Conservation (phyloP, 257 asterid genomes). For the Plantago elongata region DNA sequence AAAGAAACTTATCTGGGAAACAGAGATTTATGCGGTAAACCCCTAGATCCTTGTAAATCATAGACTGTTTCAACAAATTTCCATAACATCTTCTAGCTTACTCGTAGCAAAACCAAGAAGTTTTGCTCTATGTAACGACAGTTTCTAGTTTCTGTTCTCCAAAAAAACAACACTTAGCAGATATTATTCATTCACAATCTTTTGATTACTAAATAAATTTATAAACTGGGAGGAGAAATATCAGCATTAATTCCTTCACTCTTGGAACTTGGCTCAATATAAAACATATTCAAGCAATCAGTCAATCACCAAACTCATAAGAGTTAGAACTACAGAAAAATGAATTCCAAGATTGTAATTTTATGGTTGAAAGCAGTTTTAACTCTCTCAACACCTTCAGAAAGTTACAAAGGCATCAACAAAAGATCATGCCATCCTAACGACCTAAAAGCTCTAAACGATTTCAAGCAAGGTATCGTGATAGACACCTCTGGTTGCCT, state of each 20-base stretch:
- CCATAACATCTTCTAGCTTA: background rate
- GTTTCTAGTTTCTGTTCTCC: too few species aligned
- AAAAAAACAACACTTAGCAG: too few species aligned
- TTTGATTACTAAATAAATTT: too few species aligned
- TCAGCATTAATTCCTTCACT: too few species aligned
- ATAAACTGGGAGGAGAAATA: too few species aligned
- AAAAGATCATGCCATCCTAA: slow-evolving; percentile 36
- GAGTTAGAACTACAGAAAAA: slow-evolving; percentile 13
- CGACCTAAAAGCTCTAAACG: slow-evolving; percentile 49
- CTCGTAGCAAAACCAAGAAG: too few species aligned
- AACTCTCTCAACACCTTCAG: slow-evolving; percentile 23
- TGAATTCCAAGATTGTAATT: slow-evolving; percentile 25
- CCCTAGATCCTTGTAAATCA: slow-evolving; percentile 45
- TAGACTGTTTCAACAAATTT: slow-evolving; percentile 4
- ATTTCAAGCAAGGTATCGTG: slow-evolving; percentile 38
- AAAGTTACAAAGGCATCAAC: slow-evolving; percentile 10
- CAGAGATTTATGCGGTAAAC: slow-evolving; percentile 56
- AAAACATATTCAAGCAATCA: too few species aligned
- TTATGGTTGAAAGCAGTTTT: slow-evolving; percentile 27
- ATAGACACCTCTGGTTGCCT: slow-evolving; percentile 40
- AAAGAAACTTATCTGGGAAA: slow-evolving; percentile 41
- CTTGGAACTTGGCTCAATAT: too few species aligned
- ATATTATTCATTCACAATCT: too few species aligned
- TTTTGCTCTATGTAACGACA: too few species aligned
- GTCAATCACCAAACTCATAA: background rate